Base-by-base conservation (phyloP, 164 flowering plant genomes). In the Sextonia rubra region DNA sequence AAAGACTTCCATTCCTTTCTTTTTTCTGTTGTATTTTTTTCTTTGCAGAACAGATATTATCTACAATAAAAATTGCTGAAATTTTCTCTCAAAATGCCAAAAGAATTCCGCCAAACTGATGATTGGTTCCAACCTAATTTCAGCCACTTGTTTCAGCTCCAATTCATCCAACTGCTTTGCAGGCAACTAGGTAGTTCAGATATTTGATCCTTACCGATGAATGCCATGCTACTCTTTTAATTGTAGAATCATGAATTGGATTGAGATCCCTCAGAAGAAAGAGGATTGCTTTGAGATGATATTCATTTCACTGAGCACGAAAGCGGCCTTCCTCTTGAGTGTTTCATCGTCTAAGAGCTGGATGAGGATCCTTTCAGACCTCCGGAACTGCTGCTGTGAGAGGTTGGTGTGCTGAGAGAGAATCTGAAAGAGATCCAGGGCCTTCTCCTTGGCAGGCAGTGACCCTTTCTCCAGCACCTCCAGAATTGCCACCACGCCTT, bases 211-310 rank as follows among this genome's bases (percentile, higher is more conserved):
- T 5, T 37, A 37, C 11, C 1, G 8, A 37, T 37, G 44, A 37
- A 37, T 37, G 44, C 44, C 8, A 37, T 37, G 44, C 8, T 37
- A 37, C 44, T 37, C 44, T 37, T 7, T 37, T 37, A 37, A 37
- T 37, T 37, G 9, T 37, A 37, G 44, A 37, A 37, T 37, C 44
- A 37, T 7, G 44, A 37, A 37, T 37, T 37, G 58, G n/a, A 52
- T 52, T 52, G n/a, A 52, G 58, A 20, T 52, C 27, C 18, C 30
- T 73, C 66, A 76, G 74, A 79, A 79, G 71, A 69, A 79, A 25
- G 81, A 79, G 27, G 82, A 79, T 65, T 79, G 79, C 47, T 73
- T 73, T 60, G 79, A 73, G 30, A 76, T 71, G 75, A 79, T 29
- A n/a, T 76, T 75, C 78, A 76, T 76, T 22, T 73, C 74, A 24